Evolutionary conservation across 1,284 basidiomycete genomes (phyloP).

Genomic region (Moniliella sp.): DNA sequence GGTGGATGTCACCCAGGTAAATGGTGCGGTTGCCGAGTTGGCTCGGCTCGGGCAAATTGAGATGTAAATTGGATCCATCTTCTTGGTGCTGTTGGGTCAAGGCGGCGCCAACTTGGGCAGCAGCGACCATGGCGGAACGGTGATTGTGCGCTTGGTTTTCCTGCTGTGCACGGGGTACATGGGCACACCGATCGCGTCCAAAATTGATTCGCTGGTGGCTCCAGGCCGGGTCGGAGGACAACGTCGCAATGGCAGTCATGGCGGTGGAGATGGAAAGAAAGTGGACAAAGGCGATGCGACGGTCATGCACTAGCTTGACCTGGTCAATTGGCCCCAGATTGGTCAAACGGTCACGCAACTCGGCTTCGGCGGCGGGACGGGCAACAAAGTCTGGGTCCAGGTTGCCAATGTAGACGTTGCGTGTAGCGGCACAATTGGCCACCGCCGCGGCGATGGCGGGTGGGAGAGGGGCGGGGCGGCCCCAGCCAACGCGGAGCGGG

Average conservation of each 20-base stretch:
- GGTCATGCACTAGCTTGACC: slow-evolving; percentile 31
- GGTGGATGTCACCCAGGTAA: slow-evolving; percentile 32
- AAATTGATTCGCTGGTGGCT: slow-evolving; percentile 23
- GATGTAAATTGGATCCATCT: no score
- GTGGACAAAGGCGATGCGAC: slow-evolving; percentile 30
- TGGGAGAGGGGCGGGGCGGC: slow-evolving; percentile 22
- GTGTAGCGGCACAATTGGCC: slow-evolving; percentile 26
- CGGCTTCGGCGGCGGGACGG: slow-evolving; percentile 20
- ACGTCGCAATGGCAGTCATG: slow-evolving; percentile 24
- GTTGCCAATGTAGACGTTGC: slow-evolving; percentile 29
- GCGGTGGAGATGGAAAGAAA: slow-evolving; percentile 29
- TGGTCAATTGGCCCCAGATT: slow-evolving; percentile 31
- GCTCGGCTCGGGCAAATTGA: slow-evolving; percentile 5
- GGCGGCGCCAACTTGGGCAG: slow-evolving; percentile 2
- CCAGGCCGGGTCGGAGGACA: slow-evolving; percentile 26
- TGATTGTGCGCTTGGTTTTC: slow-evolving; percentile 32
- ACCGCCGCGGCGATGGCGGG: slow-evolving; percentile 25
- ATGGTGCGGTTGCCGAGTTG: slow-evolving; percentile 32
- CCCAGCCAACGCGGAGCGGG: slow-evolving; percentile 34
- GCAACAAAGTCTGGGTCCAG: slow-evolving; percentile 21
- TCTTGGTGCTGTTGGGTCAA: slow-evolving; percentile 3
- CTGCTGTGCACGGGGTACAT: slow-evolving; percentile 30
- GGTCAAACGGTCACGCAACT: slow-evolving; percentile 19
- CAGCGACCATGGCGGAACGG: slow-evolving; percentile 8
- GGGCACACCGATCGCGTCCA: slow-evolving; percentile 32